Percentiles rank a stretch among this genome's conserved stretches.
Conservation (phyloP, 2,329 filamentous ascomycete genomes). For the Hyphodiscus sp. region DNA sequence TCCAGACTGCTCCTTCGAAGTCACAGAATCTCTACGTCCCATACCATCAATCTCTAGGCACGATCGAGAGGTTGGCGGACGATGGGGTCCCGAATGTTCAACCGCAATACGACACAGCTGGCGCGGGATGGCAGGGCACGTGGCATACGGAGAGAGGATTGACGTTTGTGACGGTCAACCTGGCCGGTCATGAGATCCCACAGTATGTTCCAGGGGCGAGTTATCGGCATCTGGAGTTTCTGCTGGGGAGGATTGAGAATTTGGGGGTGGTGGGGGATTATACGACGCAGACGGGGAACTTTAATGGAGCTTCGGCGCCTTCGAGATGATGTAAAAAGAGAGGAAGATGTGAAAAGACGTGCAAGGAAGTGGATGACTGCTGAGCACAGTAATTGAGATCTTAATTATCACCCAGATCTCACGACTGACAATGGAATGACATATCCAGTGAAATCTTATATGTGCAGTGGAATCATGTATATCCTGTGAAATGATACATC, state of each 20-base stretch:
- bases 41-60: slow-evolving; percentile 44
- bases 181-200: slow-evolving; percentile 47
- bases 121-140: slow-evolving; percentile 36
- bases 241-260: slow-evolving; percentile 51
- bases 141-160: slow-evolving; percentile 56
- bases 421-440: too few species aligned
- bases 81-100: slow-evolving; percentile 10
- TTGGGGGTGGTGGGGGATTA: slow-evolving; percentile 30
- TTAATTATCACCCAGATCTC: too few species aligned
- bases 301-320: slow-evolving; percentile 14
- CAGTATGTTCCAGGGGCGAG: slow-evolving; percentile 52
- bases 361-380: too few species aligned
- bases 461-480: too few species aligned
- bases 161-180: slow-evolving; percentile 49
- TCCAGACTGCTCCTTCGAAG: slow-evolving; percentile 35
- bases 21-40: slow-evolving; percentile 24
- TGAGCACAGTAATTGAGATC: too few species aligned
- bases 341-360: too few species aligned
- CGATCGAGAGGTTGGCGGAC: slow-evolving; percentile 33
- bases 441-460: too few species aligned
- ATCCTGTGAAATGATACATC: too few species aligned
- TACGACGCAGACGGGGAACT: slow-evolving; percentile 24
- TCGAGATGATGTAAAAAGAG: too few species aligned
- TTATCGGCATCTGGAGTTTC: slow-evolving; percentile 55
- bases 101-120: slow-evolving; percentile 22